Evolutionary conservation across 768 basidiomycete species (phyloP).

Genomic region (Tylopilus intermedius): DNA sequence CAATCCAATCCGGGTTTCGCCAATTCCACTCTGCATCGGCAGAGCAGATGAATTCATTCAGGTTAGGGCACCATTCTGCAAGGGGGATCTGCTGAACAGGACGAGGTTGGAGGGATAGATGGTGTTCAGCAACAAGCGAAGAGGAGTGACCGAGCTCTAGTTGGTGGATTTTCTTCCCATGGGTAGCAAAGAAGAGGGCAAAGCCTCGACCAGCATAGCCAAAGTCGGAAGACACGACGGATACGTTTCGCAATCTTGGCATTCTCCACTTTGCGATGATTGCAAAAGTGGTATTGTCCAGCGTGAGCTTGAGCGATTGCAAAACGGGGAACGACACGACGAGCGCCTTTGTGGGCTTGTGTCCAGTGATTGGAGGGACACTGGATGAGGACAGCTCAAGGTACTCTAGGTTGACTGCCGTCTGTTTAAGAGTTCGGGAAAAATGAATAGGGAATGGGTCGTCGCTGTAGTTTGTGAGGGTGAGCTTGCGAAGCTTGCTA

Average conservation of each 20-base stretch:
- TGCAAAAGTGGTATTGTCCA: constrained; percentile 67
- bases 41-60: constrained; percentile 65
- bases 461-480: constrained; percentile 73
- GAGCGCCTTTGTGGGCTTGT: constrained; percentile 16
- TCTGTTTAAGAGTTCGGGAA: constrained; percentile 47
- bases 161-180: constrained; percentile 57
- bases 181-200: constrained; percentile 57
- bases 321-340: constrained; percentile 52
- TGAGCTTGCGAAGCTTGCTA: constrained; percentile 51
- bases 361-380: constrained; percentile 37
- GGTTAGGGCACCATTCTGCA: constrained; percentile 65
- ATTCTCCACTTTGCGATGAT: constrained; percentile 64
- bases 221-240: constrained; percentile 67
- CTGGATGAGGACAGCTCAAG: constrained; percentile 62
- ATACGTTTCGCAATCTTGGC: constrained; percentile 58
- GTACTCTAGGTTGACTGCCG: constrained; percentile 55
- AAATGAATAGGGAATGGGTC: constrained; percentile 51
- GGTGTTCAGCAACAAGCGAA: constrained; percentile 62
- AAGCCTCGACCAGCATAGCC: constrained; percentile 65
- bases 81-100: constrained; percentile 41
- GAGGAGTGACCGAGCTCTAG: constrained; percentile 72
- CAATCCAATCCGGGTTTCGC: constrained; percentile 76
- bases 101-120: constrained; percentile 45
- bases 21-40: constrained; percentile 82
- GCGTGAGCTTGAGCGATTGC: constrained; percentile 62